Conservation (phyloP, 345 rosid genomes). For the Rhizophora mangle region DNA sequence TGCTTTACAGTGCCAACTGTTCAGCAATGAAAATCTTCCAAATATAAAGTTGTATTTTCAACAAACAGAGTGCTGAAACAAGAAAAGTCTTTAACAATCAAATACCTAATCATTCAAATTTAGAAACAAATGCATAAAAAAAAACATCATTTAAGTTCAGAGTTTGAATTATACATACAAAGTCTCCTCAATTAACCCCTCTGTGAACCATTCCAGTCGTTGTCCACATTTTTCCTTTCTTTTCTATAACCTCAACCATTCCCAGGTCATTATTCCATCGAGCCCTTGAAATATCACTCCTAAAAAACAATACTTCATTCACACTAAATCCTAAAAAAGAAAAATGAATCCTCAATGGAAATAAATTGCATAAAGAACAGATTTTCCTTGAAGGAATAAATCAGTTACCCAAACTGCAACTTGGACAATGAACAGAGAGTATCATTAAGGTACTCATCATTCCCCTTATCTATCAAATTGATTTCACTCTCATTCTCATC, state of each 20-base stretch:
- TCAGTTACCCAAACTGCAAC: constrained; percentile 36
- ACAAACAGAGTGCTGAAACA: background rate
- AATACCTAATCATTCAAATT: too few species aligned
- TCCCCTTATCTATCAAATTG: constrained; percentile 1
- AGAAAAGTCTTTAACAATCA: too few species aligned
- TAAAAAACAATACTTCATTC: constrained; percentile 1
- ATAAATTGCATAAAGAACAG: background rate
- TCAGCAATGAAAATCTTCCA: too few species aligned
- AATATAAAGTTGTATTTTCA: too few species aligned
- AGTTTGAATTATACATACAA: constrained; percentile 41
- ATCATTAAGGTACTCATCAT: constrained; percentile 28
- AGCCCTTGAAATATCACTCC: constrained; percentile 65
- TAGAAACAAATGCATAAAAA: background rate
- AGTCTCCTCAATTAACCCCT: constrained; percentile 69
- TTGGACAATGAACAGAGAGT: constrained; percentile 18
- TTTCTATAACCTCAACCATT: constrained; percentile 64
- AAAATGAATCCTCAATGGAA: background rate
- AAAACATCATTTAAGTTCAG: background rate
- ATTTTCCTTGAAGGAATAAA: background rate
- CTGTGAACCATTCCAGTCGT: constrained; percentile 59
- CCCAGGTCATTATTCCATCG: constrained; percentile 51
- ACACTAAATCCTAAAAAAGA: background rate
- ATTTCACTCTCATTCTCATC: constrained; percentile 21
- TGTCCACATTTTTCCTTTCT: constrained; percentile 81
- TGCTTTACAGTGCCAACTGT: too few species aligned